A percentile compares a stretch with the other conserved stretches of the same genome.
phyloP scores from a whole-genome alignment of 1,284 basidiomycete genomes.

The Sporisorium scitamineum region DNA sequence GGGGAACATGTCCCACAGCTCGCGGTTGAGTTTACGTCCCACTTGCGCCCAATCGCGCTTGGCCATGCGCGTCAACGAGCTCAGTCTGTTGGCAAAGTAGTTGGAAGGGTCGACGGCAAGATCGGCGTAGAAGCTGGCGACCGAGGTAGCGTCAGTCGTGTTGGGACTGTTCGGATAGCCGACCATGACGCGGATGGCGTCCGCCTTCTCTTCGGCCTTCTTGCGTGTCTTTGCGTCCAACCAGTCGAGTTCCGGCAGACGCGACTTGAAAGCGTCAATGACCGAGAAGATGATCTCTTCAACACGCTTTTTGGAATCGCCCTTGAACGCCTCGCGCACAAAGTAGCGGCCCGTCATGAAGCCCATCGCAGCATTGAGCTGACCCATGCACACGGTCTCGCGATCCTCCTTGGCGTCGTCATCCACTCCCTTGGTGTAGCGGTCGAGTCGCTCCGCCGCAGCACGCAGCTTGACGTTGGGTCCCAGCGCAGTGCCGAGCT shows the following conservation, averaged over 20 bases:
- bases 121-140: slow-evolving; percentile 80
- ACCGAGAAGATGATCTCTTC: slow-evolving; percentile 89
- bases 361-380: slow-evolving; percentile 71
- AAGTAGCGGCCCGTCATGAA: slow-evolving; percentile 76
- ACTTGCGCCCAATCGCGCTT: slow-evolving; percentile 79
- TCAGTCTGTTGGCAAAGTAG: slow-evolving; percentile 87
- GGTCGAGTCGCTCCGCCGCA: slow-evolving; percentile 75
- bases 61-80: slow-evolving; percentile 72
- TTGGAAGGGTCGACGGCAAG: slow-evolving; percentile 77
- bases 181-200: slow-evolving; percentile 83
- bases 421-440: slow-evolving; percentile 82
- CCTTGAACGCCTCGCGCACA: slow-evolving; percentile 86
- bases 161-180: slow-evolving; percentile 89
- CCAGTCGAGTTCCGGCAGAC: slow-evolving; percentile 84
- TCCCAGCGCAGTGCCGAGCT: slow-evolving; percentile 56
- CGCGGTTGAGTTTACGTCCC: slow-evolving; percentile 78
- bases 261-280: slow-evolving; percentile 84
- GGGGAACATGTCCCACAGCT: slow-evolving; percentile 90
- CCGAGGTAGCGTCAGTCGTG: slow-evolving; percentile 79
- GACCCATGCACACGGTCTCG: slow-evolving; percentile 74
- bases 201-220: slow-evolving; percentile 87
- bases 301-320: slow-evolving; percentile 82
- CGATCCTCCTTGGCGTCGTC: slow-evolving; percentile 86
- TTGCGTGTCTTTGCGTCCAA: slow-evolving; percentile 87
- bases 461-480: slow-evolving; percentile 68